phyloP scores from a whole-genome alignment of 164 flowering plant genomes.

The Dillenia turbinata region DNA sequence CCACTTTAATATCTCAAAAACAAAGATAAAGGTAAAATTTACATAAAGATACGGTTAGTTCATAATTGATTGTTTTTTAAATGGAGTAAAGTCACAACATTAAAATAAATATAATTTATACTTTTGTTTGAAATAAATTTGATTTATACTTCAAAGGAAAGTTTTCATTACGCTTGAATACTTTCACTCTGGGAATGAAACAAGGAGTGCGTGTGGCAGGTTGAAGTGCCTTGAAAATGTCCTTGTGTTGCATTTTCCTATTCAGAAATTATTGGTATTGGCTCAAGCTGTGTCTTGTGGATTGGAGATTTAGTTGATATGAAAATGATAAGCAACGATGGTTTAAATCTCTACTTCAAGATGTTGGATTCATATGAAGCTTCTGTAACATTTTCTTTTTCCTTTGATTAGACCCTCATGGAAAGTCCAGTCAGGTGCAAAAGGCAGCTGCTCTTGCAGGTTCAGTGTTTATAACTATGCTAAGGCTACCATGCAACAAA shows the following conservation, averaged over 20 bases:
- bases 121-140: no score
- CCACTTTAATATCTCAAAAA: no score
- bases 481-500: no score
- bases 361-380: no score
- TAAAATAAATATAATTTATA: background rate
- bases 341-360: no score
- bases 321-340: background rate
- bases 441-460: no score
- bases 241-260: conserved; percentile 21
- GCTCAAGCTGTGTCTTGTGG: conserved; percentile 25
- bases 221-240: conserved; percentile 13
- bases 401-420: no score
- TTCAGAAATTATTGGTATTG: conserved; percentile 11
- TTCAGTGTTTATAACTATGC: no score
- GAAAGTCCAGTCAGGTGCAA: no score
- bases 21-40: background rate
- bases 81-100: background rate
- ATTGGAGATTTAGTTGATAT: conserved; percentile 20
- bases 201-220: conserved; percentile 1
- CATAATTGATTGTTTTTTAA: conserved; percentile 1
- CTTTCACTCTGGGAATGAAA: conserved; percentile 25
- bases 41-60: conserved; percentile 4
- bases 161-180: conserved; percentile 9
- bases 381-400: no score
- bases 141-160: conserved; percentile 10